These are phyloP conservation scores for Cucurbita moschata DNA, from an alignment of 306 rosid species.

Conservation along the genomic window DNA sequence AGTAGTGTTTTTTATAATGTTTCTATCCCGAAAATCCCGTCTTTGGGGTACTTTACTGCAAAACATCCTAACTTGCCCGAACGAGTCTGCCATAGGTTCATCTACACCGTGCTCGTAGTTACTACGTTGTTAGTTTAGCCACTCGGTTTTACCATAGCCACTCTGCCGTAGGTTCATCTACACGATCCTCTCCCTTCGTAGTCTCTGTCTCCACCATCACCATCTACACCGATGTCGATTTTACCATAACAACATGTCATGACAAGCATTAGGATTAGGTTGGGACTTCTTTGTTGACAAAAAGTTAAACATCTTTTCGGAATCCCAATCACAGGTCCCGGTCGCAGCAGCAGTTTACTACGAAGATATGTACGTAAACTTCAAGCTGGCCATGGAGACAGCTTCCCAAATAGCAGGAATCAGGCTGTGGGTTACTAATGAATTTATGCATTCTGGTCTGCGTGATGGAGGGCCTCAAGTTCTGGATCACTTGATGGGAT, in stretches of 20 bases:
- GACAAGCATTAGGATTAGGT: neutral
- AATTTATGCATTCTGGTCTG: constrained; percentile 93
- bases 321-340: constrained; percentile 44
- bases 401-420: constrained; percentile 76
- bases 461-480: constrained; percentile 67
- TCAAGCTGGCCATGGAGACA: constrained; percentile 65
- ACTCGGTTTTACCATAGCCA: neutral
- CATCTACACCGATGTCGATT: neutral
- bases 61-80: neutral
- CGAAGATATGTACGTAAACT: constrained; percentile 69
- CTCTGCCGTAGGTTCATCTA: too few species aligned
- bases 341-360: constrained; percentile 89
- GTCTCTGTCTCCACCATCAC: neutral
- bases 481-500: constrained; percentile 68
- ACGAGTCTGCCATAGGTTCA: neutral
- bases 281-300: neutral
- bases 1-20: neutral
- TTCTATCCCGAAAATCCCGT: neutral
- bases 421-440: constrained; percentile 74
- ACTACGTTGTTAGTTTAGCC: neutral
- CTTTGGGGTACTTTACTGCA: neutral
- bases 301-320: neutral
- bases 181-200: neutral
- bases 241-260: neutral
- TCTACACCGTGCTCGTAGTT: neutral